phyloP scores from a whole-genome alignment of 2,329 filamentous ascomycete species.

The Colletotrichum scovillei region DNA sequence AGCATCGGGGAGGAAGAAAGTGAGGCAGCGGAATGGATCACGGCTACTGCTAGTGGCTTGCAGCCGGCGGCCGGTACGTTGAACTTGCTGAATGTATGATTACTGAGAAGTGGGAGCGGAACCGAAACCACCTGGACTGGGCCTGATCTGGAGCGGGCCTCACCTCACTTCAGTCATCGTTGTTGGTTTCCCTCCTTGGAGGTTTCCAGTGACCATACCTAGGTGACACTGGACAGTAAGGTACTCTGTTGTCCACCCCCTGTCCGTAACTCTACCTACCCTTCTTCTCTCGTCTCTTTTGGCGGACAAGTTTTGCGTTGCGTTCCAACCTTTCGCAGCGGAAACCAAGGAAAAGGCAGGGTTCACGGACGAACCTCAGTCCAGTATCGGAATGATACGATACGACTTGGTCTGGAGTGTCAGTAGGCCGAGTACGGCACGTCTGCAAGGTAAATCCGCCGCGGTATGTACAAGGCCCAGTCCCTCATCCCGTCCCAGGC shows the following conservation, averaged over 20 bases:
- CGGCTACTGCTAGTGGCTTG: background rate
- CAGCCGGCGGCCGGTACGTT: slow-evolving; percentile 23
- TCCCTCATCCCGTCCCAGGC: slow-evolving; percentile 27
- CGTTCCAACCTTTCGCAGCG: slow-evolving; percentile 24
- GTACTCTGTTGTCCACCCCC: slow-evolving; percentile 2
- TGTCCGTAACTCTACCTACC: background rate
- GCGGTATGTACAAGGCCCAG: slow-evolving; percentile 34
- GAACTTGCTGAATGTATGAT: background rate
- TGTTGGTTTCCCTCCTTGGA: slow-evolving; percentile 8
- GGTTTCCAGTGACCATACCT: background rate
- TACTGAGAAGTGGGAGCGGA: slow-evolving; percentile 7
- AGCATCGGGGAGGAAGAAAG: slow-evolving; percentile 30
- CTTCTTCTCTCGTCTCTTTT: slow-evolving; percentile 18
- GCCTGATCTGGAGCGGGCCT: background rate
- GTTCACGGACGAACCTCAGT: slow-evolving; percentile 39
- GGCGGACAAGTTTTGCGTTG: slow-evolving; percentile 18
- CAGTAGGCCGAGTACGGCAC: slow-evolving; percentile 35
- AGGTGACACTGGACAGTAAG: too few relatives aligned
- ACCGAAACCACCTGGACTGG: slow-evolving; percentile 21
- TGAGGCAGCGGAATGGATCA: slow-evolving; percentile 27
- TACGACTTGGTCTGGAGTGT: slow-evolving; percentile 37
- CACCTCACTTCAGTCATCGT: background rate
- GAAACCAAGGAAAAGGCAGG: slow-evolving; percentile 26
- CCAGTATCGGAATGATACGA: slow-evolving; percentile 38
- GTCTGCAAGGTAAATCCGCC: slow-evolving; percentile 45